These are phyloP conservation scores for Ophiostoma piceae DNA, from an alignment of 2,329 filamentous ascomycete genomes.

Conservation along the genomic window DNA sequence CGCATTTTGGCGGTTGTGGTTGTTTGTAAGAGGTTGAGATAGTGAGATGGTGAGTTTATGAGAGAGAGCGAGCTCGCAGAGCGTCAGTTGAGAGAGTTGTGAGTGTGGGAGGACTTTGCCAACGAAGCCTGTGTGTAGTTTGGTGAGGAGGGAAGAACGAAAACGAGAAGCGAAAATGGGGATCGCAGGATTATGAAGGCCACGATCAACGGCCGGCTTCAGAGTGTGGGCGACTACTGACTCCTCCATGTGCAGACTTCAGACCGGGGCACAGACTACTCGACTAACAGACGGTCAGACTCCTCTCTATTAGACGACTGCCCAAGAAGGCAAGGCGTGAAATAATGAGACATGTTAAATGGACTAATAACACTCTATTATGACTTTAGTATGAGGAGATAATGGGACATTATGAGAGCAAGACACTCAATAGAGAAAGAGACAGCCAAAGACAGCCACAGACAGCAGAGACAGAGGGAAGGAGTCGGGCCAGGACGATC, in stretches of 20 bases:
- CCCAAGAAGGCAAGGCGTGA: background rate
- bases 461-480: background rate
- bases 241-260: background rate
- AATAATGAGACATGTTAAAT: background rate
- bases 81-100: conserved; percentile 1
- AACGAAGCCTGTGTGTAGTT: conserved; percentile 15
- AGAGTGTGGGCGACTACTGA: background rate
- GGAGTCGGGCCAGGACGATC: background rate
- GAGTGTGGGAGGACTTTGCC: conserved; percentile 9
- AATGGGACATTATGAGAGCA: no score
- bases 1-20: conserved; percentile 11
- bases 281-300: background rate
- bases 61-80: conserved; percentile 13
- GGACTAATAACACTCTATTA: background rate
- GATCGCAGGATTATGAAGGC: conserved; percentile 1
- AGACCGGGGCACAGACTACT: no score
- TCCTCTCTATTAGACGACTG: background rate
- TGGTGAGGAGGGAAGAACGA: background rate
- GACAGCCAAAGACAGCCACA: background rate
- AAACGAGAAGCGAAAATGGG: background rate
- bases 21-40: background rate
- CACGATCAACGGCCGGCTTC: conserved; percentile 9
- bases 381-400: background rate
- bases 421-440: background rate
- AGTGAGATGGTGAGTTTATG: background rate